Base-by-base conservation (phyloP, 306 rosid species). In the Canavalia ensiformis region DNA sequence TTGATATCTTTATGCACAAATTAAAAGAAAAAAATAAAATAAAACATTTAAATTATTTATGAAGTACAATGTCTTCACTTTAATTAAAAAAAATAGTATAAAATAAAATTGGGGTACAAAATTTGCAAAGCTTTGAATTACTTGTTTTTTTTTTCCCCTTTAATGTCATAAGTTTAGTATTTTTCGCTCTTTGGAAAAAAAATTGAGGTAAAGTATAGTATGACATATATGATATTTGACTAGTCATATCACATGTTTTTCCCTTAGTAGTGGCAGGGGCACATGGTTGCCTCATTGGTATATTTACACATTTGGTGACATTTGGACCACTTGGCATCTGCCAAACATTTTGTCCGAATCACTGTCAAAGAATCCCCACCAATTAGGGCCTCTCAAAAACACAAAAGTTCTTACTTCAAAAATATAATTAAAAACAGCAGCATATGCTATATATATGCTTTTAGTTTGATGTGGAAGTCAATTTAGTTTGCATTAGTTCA, bases 271-370 rank as follows among this genome's bases (percentile, higher is more conserved):
- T 7, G 31, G 54, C 63, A 73, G 31, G 31, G 62, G 79, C 80
- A 78, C 83, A 73, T 84, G 87, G 77, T 4, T 72, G 65, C 58
- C 42, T 65, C 72, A 8, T 74, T 74, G 83, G 10, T 64, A 55
- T 64, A 68, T 74, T 68, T 67, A 0, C 35, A 55, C 82, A 60
- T 51, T 69, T 69, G 75, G 55, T 37, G 73, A 64, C 63, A 57
- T 77, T 66, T 85, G 83, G 85, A 57, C 77, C 81, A 72, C 85
- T 86, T 52, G 75, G 50, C 60, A 74, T 50, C 29, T 47, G 42
- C 81, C 33, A 78, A 74, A 55, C 55, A 68, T 66, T 78, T 34
- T 56, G 35, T 65, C 81, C 10, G 3, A 76, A 68, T 88, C 83
- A 30, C 41, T 47, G 59, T 33, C 42, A 51, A 29, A n/a, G 4